Conservation (phyloP, 176 grass and related monocot species). For the Carex littledalei region DNA sequence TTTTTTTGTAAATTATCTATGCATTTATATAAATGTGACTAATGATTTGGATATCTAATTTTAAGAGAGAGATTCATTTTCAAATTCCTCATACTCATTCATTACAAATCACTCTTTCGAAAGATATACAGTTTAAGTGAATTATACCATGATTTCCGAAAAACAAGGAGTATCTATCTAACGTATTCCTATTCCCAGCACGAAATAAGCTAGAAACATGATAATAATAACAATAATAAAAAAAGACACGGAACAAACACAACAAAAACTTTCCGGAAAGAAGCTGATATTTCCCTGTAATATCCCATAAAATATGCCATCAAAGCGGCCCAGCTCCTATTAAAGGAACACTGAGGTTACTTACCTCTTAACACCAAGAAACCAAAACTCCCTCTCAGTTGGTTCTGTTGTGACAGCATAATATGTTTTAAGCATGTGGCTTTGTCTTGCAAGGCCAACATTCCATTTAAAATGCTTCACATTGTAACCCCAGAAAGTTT, state of each 20-base stretch:
- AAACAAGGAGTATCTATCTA: not conserved
- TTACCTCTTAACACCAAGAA: slow-evolving; percentile 10
- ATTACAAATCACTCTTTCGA: not conserved
- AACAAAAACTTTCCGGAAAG: not conserved
- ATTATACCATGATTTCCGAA: not conserved
- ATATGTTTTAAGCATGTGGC: not conserved
- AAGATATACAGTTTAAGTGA: not conserved
- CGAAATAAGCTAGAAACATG: not conserved
- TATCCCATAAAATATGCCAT: slow-evolving; percentile 16
- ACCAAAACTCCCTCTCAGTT: not conserved
- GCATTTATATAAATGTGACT: not conserved
- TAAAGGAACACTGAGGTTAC: not conserved
- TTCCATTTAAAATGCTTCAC: slow-evolving; percentile 1
- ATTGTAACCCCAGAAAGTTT: not conserved
- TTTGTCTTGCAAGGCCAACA: not conserved
- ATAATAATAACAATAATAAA: not conserved
- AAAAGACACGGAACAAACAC: not conserved
- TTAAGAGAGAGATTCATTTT: not conserved
- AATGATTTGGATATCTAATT: not conserved
- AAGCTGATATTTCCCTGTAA: not conserved
- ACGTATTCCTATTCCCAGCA: not conserved
- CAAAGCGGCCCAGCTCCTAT: not conserved
- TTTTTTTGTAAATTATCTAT: not conserved
- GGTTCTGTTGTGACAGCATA: slow-evolving; percentile 10
- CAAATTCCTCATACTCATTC: not conserved